Conservation (phyloP, 768 basidiomycete species). For the Kockovaella imperatae region DNA sequence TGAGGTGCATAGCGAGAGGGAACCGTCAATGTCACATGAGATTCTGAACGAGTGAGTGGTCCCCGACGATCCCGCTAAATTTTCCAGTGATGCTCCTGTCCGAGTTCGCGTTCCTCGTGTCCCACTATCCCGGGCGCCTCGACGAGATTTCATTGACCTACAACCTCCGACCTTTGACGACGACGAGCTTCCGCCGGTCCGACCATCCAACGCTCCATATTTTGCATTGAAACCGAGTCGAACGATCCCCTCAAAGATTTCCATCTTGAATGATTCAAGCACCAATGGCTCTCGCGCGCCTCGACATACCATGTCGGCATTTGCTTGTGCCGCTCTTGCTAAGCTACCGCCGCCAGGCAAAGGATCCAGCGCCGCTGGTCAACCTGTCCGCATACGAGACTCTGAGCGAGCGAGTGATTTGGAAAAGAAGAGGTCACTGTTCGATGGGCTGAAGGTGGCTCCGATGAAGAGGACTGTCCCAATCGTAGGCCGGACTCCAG, state of each 20-base stretch:
- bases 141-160: too few relatives aligned
- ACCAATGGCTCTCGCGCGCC: not conserved
- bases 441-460: conserved; percentile 9
- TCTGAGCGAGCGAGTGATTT: conserved; percentile 19
- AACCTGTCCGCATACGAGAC: conserved; percentile 4
- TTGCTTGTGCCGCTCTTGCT: conserved; percentile 13
- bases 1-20: too few relatives aligned
- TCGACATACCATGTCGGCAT: not conserved
- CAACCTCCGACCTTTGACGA: too few relatives aligned
- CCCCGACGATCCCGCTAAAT: too few relatives aligned
- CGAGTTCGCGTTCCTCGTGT: too few relatives aligned
- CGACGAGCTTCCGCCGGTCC: too few relatives aligned
- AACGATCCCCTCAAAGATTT: conserved; percentile 1
- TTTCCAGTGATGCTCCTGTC: too few relatives aligned
- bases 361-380: conserved; percentile 9
- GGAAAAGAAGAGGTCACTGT: conserved; percentile 5
- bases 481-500: conserved; percentile 20
- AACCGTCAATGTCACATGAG: too few relatives aligned
- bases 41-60: too few relatives aligned
- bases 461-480: conserved; percentile 15
- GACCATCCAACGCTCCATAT: too few relatives aligned
- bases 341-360: conserved; percentile 23
- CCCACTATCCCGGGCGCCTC: too few relatives aligned
- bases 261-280: not conserved
- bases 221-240: too few relatives aligned